Evolutionary conservation across 1,139 yeast species (phyloP).

Genomic region (Groenewaldozyma auringiensis): DNA sequence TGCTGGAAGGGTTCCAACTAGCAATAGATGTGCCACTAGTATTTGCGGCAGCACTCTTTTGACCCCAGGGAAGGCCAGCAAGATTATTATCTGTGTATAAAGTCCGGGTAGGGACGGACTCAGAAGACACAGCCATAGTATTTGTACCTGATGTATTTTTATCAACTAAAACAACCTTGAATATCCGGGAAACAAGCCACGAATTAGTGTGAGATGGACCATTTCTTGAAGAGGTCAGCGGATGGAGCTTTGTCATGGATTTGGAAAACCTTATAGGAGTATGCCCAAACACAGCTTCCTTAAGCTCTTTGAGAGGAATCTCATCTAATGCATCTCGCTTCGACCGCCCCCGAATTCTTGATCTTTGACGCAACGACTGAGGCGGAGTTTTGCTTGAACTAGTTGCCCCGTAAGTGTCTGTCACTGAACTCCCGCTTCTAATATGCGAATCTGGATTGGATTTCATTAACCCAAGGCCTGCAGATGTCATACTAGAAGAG

Average conservation of each 20-base stretch:
- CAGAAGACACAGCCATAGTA: neutral
- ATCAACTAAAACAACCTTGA: slow-evolving; percentile 12
- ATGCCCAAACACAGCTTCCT: slow-evolving; percentile 23
- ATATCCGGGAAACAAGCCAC: slow-evolving; percentile 20
- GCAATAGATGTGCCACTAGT: neutral
- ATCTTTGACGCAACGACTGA: neutral
- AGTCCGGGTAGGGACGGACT: neutral
- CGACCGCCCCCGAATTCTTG: neutral
- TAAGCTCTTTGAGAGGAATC: slow-evolving; percentile 15
- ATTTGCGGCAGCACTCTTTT: neutral
- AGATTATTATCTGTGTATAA: neutral
- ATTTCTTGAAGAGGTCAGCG: slow-evolving; percentile 13
- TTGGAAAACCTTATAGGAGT: slow-evolving; percentile 20
- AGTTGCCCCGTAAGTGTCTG: neutral
- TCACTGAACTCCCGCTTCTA: neutral
- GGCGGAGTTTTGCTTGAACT: neutral
- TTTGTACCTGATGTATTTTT: neutral
- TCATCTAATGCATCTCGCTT: slow-evolving; percentile 9
- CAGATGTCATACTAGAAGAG: neutral
- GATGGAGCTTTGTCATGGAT: slow-evolving; percentile 23
- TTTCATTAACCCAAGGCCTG: neutral
- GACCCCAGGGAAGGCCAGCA: neutral
- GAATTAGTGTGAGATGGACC: slow-evolving; percentile 7
- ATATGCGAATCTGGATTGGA: neutral
- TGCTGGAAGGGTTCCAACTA: neutral